Base-by-base conservation (phyloP, 2,329 filamentous ascomycete genomes). In the Metarhizium robertsii region DNA sequence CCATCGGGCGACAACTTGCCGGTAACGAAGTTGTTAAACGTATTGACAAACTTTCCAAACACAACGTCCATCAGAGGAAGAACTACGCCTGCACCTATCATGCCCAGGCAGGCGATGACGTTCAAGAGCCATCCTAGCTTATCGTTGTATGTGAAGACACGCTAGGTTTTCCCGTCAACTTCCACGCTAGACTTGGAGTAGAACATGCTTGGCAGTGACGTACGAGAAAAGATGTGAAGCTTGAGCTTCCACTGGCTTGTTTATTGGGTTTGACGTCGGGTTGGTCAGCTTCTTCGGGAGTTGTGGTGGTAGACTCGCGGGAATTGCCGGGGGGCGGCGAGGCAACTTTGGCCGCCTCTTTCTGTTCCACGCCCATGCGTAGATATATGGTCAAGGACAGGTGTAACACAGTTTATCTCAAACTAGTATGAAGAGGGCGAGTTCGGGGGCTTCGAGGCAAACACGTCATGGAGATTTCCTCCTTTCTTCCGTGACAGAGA, bases 51-150 rank as follows among this genome's bases (percentile, higher is more conserved):
- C 42, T 68, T 67, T 60, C 80, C 80, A 64, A 84, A 81, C 6
- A 84, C 71, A 43, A 85, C 69, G 42, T 82, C 80, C 79, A 85
- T 83, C 38, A 83, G 61, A 0, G 80, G 80, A 6, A 80, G 60
- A 11, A 68, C 61, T 2, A 66, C 66, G 48, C 73, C 73, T 0
- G 71, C 60, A 7, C 63, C 69, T 18, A 75, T 61, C 67, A 72
- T 71, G 57, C 65, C 69, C 18, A 71, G 10, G 16, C 71, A 59
- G 25, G 72, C 69, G 18, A 71, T 53, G 20, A 47, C 51, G 52
- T 74, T 74, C 50, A 72, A 59, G 18, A 63, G 43, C 69, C 72
- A 75, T 54, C 72, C 71, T 4, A 61, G 16, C 6, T 58, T 55
- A 55, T 75, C 69, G 50, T 70, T 73, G 63, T 75, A 75, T 10